phyloP scores from a whole-genome alignment of 1,139 yeast species.

The Pichia sp. region DNA sequence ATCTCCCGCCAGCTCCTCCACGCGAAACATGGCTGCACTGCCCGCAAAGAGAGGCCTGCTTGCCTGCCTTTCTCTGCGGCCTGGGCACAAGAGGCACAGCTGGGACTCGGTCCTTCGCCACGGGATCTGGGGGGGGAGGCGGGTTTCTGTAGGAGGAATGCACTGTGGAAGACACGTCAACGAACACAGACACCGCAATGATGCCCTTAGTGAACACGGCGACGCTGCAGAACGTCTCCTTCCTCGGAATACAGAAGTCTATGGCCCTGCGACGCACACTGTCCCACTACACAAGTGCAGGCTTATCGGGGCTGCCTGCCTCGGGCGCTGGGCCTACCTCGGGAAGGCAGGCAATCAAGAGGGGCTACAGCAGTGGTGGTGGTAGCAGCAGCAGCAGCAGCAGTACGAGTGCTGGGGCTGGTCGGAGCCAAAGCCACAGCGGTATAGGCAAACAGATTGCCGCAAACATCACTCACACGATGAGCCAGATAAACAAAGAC shows the following conservation, averaged over 20 bases:
- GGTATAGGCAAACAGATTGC: background rate
- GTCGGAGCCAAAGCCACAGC: background rate
- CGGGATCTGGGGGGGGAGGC: no score
- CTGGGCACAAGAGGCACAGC: background rate
- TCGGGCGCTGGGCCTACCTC: no score
- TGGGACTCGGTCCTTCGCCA: no score
- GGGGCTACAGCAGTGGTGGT: background rate
- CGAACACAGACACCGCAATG: background rate
- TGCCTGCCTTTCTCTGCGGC: background rate
- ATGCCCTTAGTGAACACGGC: background rate
- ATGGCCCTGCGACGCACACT: background rate
- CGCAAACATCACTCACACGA: constrained; percentile 27
- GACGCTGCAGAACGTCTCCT: background rate
- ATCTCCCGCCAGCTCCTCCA: background rate
- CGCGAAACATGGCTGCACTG: background rate
- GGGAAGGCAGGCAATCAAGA: no score
- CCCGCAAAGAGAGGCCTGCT: background rate
- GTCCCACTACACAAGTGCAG: background rate
- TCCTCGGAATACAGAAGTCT: background rate
- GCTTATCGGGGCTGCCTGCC: background rate
- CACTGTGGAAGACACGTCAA: background rate
- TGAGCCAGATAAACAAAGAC: constrained; percentile 29
- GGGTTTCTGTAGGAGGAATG: no score
- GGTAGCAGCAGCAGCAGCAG: background rate
- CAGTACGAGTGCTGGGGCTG: background rate